phyloP scores from a whole-genome alignment of 805 yeast species.

The Blastobotrys parvus region DNA sequence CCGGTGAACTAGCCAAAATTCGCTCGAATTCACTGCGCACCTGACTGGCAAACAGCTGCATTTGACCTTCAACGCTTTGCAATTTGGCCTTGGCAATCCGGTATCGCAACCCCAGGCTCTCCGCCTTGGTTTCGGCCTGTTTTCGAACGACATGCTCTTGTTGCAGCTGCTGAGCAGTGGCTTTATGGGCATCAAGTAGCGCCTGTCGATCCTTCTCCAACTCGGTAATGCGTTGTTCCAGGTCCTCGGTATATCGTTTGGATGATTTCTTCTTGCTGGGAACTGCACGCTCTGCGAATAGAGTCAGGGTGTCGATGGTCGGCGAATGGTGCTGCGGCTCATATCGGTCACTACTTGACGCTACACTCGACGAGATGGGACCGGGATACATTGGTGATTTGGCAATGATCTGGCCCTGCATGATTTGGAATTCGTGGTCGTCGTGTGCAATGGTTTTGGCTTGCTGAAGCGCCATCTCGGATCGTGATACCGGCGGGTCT shows the following conservation, averaged over 20 bases:
- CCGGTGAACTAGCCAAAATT: too few relatives aligned
- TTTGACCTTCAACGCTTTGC: not conserved
- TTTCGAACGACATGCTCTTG: not conserved
- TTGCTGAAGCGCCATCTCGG: too few relatives aligned
- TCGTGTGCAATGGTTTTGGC: not conserved
- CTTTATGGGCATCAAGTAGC: not conserved
- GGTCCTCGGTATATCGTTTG: not conserved
- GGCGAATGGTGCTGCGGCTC: too few relatives aligned
- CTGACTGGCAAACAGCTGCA: too few relatives aligned
- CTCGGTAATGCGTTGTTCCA: not conserved
- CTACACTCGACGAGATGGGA: not conserved
- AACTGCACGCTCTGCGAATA: not conserved
- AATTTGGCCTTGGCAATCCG: conserved; percentile 2
- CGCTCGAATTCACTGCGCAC: too few relatives aligned
- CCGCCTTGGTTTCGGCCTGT: conserved; percentile 3
- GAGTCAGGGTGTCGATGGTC: not conserved
- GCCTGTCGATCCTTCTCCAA: not conserved
- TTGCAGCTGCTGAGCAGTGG: not conserved
- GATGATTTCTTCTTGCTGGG: not conserved
- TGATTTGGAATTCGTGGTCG: conserved; percentile 1
- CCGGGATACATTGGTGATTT: not conserved
- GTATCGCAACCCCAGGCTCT: conserved; percentile 3
- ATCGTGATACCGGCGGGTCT: too few relatives aligned
- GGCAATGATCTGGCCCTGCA: not conserved
- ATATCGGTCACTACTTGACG: conserved; percentile 3